These are phyloP conservation scores for Sugiyamaella boreocaroliniensis DNA, from an alignment of 805 yeast species.

Conservation along the genomic window DNA sequence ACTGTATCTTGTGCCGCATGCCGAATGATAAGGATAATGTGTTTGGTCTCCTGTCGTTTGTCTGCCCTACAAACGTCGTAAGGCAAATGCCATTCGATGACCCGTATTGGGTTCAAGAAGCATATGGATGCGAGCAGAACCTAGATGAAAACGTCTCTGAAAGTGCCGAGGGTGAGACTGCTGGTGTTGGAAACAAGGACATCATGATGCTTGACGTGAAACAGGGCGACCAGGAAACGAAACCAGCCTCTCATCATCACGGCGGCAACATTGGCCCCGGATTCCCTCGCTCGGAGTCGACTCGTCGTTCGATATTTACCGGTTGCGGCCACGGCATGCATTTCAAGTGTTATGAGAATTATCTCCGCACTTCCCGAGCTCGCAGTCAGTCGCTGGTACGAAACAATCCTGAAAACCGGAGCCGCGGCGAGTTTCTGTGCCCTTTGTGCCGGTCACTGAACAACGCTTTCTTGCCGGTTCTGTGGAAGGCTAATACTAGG, in stretches of 20 bases:
- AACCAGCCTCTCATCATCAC: slow-evolving; percentile 30
- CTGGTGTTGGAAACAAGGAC: slow-evolving; percentile 8
- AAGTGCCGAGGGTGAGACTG: not conserved
- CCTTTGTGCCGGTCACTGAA: slow-evolving; percentile 86
- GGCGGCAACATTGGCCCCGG: slow-evolving; percentile 62
- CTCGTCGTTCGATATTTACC: slow-evolving; percentile 38
- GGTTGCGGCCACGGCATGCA: slow-evolving; percentile 97
- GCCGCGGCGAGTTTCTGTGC: slow-evolving; percentile 70
- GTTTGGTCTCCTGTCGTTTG: slow-evolving; percentile 66
- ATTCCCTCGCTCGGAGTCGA: slow-evolving; percentile 37
- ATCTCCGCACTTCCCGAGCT: slow-evolving; percentile 45
- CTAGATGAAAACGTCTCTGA: slow-evolving; percentile 23
- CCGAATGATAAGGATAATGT: slow-evolving; percentile 57
- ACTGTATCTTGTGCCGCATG: slow-evolving; percentile 79
- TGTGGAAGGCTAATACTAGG: slow-evolving; percentile 46
- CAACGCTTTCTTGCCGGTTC: slow-evolving; percentile 73
- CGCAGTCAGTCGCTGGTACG: slow-evolving; percentile 70
- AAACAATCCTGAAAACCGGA: slow-evolving; percentile 68
- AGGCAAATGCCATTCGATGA: slow-evolving; percentile 59
- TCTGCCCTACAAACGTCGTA: slow-evolving; percentile 52
- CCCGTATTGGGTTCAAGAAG: slow-evolving; percentile 57
- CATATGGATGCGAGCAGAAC: slow-evolving; percentile 49
- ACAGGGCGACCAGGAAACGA: slow-evolving; percentile 31
- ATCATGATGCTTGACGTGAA: slow-evolving; percentile 29
- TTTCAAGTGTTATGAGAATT: slow-evolving; percentile 60